phyloP scores from a whole-genome alignment of 2,329 filamentous ascomycete species.

The Fusarium siculi region DNA sequence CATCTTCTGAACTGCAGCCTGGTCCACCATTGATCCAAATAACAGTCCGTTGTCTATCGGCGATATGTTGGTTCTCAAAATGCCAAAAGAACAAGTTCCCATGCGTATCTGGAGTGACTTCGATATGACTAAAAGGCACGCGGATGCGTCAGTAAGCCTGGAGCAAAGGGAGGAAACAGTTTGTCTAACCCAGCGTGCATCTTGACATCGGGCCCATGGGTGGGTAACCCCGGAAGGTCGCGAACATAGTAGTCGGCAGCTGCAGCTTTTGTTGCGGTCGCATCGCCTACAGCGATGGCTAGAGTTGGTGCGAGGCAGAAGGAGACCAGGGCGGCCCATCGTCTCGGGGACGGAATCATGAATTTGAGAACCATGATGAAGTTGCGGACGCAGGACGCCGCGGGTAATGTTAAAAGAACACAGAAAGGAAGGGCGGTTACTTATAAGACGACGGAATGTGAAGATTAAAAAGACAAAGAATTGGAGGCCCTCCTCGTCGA shows the following conservation, averaged over 20 bases:
- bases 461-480: constrained; percentile 8
- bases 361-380: constrained; percentile 42
- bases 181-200: constrained; percentile 94
- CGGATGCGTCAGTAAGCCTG: constrained; percentile 37
- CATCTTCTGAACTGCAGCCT: constrained; percentile 97
- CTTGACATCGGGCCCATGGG: constrained; percentile 78
- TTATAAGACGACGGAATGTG: constrained; percentile 7
- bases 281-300: constrained; percentile 43
- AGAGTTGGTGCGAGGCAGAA: constrained; percentile 57
- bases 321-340: constrained; percentile 47
- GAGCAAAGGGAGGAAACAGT: background rate
- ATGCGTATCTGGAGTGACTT: constrained; percentile 84
- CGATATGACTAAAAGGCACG: constrained; percentile 76
- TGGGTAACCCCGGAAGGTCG: constrained; percentile 84
- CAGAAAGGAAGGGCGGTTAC: constrained; percentile 10
- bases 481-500: background rate
- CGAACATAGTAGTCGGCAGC: constrained; percentile 89
- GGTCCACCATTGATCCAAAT: constrained; percentile 98
- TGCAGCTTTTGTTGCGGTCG: constrained; percentile 41
- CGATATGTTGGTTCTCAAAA: constrained; percentile 94
- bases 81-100: constrained; percentile 99
- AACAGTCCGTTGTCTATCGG: constrained; percentile 87
- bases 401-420: constrained; percentile 10
- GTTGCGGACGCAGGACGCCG: constrained; percentile 34
- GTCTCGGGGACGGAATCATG: constrained; percentile 40